phyloP scores from a whole-genome alignment of 768 basidiomycete genomes.

The Pholiota conissans region DNA sequence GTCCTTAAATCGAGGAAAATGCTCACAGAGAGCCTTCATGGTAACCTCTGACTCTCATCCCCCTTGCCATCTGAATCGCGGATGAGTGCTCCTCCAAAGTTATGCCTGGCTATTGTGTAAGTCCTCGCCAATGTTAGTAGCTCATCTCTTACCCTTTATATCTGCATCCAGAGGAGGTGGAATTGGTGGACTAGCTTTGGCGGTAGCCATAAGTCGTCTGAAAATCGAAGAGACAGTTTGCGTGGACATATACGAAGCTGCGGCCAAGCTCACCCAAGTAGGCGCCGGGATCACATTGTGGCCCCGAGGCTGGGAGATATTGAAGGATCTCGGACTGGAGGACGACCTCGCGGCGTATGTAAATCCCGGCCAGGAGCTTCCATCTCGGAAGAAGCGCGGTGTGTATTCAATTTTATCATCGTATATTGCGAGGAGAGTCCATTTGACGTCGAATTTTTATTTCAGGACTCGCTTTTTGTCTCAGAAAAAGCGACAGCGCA shows the following conservation, averaged over 20 bases:
- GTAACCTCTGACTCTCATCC: not conserved
- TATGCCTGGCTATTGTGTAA: not conserved
- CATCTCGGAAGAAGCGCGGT: not conserved
- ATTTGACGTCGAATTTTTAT: slow-evolving; percentile 18
- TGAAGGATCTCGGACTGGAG: slow-evolving; percentile 38
- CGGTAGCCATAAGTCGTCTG: slow-evolving; percentile 14
- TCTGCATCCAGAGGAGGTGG: slow-evolving; percentile 27
- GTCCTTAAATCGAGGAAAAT: not conserved
- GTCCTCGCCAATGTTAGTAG: not conserved
- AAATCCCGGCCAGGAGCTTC: slow-evolving; percentile 10
- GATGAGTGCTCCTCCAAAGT: not conserved
- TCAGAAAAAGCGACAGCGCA: not conserved
- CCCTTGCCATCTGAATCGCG: not conserved
- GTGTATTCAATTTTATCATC: slow-evolving; percentile 21
- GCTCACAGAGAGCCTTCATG: not conserved
- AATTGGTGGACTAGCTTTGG: slow-evolving; percentile 31
- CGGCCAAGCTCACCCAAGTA: slow-evolving; percentile 37
- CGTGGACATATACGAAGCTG: slow-evolving; percentile 46
- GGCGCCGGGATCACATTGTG: slow-evolving; percentile 47
- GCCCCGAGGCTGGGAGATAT: slow-evolving; percentile 41
- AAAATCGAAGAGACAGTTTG: slow-evolving; percentile 22
- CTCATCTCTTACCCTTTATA: not conserved
- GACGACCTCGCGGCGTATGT: slow-evolving; percentile 7
- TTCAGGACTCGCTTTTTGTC: slow-evolving; percentile 16
- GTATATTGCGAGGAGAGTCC: slow-evolving; percentile 28